Percentiles rank a stretch among this genome's conserved stretches.
phyloP scores from a whole-genome alignment of 176 grass and related monocot genomes.

The Tuctoria greenei region DNA sequence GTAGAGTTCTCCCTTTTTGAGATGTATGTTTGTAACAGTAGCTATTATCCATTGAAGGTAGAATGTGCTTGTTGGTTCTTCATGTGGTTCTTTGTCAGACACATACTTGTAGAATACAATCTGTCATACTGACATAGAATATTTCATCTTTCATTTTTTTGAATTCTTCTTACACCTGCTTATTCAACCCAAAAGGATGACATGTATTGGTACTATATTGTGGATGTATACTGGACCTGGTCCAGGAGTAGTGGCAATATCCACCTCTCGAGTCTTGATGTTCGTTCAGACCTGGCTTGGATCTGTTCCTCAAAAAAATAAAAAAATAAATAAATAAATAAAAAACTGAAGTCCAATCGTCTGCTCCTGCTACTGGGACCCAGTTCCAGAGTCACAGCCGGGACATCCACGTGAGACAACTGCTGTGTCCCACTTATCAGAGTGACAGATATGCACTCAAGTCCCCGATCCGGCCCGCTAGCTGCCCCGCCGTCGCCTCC shows the following conservation, averaged over 20 bases:
- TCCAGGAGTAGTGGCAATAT: no score
- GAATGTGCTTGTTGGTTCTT: conserved; percentile 5
- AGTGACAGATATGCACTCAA: conserved; percentile 25
- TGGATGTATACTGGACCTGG: no score
- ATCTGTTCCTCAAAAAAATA: no score
- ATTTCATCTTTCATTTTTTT: conserved; percentile 4
- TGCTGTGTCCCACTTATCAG: conserved; percentile 32
- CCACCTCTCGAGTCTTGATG: no score
- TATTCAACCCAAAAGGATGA: conserved; percentile 19
- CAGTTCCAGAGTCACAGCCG: neutral
- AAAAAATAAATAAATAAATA: no score
- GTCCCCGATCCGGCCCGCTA: neutral
- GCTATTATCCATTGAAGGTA: conserved; percentile 7
- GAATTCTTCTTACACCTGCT: neutral
- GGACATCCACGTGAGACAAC: conserved; percentile 14
- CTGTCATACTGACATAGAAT: neutral
- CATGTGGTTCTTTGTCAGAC: conserved; percentile 12
- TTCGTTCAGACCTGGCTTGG: no score
- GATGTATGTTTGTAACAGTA: conserved; percentile 25
- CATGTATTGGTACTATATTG: neutral
- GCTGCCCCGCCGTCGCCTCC: conserved; percentile 48
- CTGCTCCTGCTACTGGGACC: neutral
- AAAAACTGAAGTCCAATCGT: no score
- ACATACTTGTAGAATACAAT: neutral
- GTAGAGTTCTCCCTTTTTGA: neutral